A percentile compares a stretch with the other conserved stretches of the same genome.
These are phyloP conservation scores for Aspergillus nomiae DNA, from an alignment of 2,329 filamentous ascomycete genomes.

Conservation along the genomic window DNA sequence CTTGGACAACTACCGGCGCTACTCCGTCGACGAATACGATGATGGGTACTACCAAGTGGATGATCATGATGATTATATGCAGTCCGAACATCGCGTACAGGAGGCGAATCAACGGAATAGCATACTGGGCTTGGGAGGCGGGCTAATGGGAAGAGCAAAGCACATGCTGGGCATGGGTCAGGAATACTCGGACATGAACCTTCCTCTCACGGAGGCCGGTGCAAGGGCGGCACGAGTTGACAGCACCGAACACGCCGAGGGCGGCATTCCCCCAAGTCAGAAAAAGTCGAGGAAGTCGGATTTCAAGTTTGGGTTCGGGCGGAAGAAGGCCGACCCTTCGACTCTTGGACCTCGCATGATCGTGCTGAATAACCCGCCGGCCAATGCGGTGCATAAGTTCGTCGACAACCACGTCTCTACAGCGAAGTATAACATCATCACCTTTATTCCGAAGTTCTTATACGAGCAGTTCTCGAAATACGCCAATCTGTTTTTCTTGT, in stretches of 20 bases:
- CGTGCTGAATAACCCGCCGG: constrained; percentile 92
- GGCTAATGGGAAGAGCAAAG: constrained; percentile 83
- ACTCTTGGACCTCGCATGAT: constrained; percentile 91
- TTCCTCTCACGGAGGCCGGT: constrained; percentile 82
- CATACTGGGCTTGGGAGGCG: constrained; percentile 82
- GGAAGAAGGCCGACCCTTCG: constrained; percentile 82
- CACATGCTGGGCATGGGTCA: constrained; percentile 84
- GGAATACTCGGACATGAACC: constrained; percentile 96
- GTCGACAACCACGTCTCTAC: constrained; percentile 97
- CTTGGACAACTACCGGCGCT: constrained; percentile 84
- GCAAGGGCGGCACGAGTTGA: constrained; percentile 51
- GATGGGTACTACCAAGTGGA: constrained; percentile 79
- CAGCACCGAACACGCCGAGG: constrained; percentile 46
- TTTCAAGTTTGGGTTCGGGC: constrained; percentile 91
- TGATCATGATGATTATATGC: constrained; percentile 58
- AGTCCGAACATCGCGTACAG: constrained; percentile 49
- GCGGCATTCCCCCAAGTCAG: constrained; percentile 40
- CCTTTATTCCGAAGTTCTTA: constrained; percentile 94
- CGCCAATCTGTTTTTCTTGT: constrained; percentile 98
- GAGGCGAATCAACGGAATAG: constrained; percentile 81
- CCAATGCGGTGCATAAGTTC: constrained; percentile 86
- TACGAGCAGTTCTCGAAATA: constrained; percentile 99
- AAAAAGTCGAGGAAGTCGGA: constrained; percentile 70
- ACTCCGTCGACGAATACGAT: constrained; percentile 82
- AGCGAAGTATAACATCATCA: constrained; percentile 92